Evolutionary conservation across 2,329 filamentous ascomycete species (phyloP).

Genomic region (Gremmenia infestans): DNA sequence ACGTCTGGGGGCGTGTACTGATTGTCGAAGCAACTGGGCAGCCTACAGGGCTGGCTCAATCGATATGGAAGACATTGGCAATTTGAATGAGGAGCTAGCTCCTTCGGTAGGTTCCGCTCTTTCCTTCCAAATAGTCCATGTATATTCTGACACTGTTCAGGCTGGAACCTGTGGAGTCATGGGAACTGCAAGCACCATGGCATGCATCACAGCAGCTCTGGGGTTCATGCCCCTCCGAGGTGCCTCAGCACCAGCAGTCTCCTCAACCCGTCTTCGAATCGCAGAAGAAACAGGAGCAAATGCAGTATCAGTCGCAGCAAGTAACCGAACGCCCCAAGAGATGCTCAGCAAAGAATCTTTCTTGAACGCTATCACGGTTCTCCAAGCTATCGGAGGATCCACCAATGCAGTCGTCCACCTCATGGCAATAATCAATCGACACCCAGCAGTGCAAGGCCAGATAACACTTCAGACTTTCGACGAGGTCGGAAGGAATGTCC

Average conservation of each 20-base stretch:
- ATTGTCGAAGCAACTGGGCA: conserved; percentile 71
- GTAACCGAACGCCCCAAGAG: conserved; percentile 38
- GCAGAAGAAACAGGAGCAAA: conserved; percentile 48
- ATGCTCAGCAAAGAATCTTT: conserved; percentile 43
- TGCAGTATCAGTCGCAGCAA: conserved; percentile 40
- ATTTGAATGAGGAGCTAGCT: conserved; percentile 67
- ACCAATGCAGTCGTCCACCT: conserved; percentile 41
- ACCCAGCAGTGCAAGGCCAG: conserved; percentile 40
- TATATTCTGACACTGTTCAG: background rate
- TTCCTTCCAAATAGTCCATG: background rate
- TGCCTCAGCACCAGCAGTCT: conserved; percentile 49
- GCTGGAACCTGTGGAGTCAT: conserved; percentile 51
- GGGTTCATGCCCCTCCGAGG: conserved; percentile 49
- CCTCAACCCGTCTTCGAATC: conserved; percentile 41
- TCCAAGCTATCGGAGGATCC: conserved; percentile 40
- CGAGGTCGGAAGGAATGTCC: conserved; percentile 42
- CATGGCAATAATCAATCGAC: conserved; percentile 43
- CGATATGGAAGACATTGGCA: conserved; percentile 66
- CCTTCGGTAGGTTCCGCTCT: conserved; percentile 50
- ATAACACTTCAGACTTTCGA: conserved; percentile 44
- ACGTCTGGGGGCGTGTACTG: conserved; percentile 67
- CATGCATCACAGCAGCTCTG: conserved; percentile 46
- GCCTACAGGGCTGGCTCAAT: conserved; percentile 59
- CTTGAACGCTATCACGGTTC: conserved; percentile 40
- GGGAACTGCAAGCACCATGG: conserved; percentile 54